These are phyloP conservation scores for Dictyostelium purpureum DNA, from an alignment of 78 protist genomes.

Conservation along the genomic window DNA sequence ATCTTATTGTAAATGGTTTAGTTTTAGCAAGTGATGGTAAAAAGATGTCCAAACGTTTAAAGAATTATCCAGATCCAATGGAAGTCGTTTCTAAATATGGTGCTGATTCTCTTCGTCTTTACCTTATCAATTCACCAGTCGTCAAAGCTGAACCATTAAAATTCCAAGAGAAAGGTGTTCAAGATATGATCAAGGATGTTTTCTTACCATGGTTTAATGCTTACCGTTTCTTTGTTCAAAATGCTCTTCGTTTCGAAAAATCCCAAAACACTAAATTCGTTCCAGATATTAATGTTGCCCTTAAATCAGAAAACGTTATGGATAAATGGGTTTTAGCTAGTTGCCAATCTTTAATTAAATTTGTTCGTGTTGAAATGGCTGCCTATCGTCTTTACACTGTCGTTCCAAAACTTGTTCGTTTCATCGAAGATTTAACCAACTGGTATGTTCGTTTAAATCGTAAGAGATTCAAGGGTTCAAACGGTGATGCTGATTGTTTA, in stretches of 20 bases:
- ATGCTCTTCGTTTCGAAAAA: constrained; percentile 63
- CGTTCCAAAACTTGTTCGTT: constrained; percentile 94
- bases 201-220: constrained; percentile 98
- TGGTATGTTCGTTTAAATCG: constrained; percentile 96
- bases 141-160: constrained; percentile 97
- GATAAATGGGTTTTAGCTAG: constrained; percentile 97
- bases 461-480: constrained; percentile 79
- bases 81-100: constrained; percentile 94
- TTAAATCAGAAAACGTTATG: constrained; percentile 89
- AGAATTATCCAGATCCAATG: constrained; percentile 98
- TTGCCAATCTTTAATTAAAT: constrained; percentile 85
- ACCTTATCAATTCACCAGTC: constrained; percentile 98
- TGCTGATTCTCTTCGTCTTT: constrained; percentile 99
- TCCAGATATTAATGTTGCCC: constrained; percentile 38
- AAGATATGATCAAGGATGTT: constrained; percentile 92
- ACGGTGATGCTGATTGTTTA: constrained; percentile 75
- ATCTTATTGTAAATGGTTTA: constrained; percentile 99
- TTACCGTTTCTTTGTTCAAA: constrained; percentile 94
- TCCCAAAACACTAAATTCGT: constrained; percentile 29
- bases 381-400: constrained; percentile 99
- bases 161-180: constrained; percentile 95
- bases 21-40: constrained; percentile 96
- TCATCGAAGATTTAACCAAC: constrained; percentile 96
- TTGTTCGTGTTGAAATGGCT: constrained; percentile 95
- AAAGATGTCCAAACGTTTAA: constrained; percentile 98